Evolutionary conservation across 73 alveolate genomes (phyloP), one percentile per base, ranked within the genome.

Genomic region (Tetrahymena thermophila): DNA sequence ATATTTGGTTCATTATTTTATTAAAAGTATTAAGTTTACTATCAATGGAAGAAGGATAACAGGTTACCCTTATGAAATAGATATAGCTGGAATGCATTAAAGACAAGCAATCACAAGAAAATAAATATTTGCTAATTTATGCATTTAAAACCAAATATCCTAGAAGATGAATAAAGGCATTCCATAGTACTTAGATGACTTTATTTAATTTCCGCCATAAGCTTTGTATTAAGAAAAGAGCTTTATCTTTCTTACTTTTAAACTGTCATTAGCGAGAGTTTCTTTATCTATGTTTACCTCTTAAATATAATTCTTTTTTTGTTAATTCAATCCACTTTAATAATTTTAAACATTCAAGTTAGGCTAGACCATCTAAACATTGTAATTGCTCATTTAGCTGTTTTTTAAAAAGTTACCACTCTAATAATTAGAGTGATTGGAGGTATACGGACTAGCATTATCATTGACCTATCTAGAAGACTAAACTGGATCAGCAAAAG

Each of bases 31-130:
- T 15, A 9, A 23, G 9, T 23, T 6, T 71, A 71, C 89, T 40
- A 96, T 95, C 35, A 96, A 43, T 28, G 97, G 97, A 71, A 97
- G 96, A 94, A 97, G 85, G 57, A 96, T 98, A 93, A 96, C 98
- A 34, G 99, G 99, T 71, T 96, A 94, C 15, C 99, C 98, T 56
- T 97, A 96, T 0, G 99, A 95, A 56, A 98, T 99, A 10, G 99
- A 98, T 5, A 99, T 98, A 42, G 96, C 97, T 84, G 98, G 97
- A 56, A 98, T 97, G 93, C 96, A 95, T 96, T 98, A 98, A 96
- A 98, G 96, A 37, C 98, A 94, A 13, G 98, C 98, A 37, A 98
- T 98, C 13, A 98, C 97, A 58, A 98, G 95, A 96, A 98, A 98
- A 96, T 98, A 98, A 44, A 98, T 94, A 95, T 98, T 98, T 55